Evolutionary conservation across 495 filamentous ascomycete genomes (phyloP).

Genomic region (Melanomma pulvis-pyrius): DNA sequence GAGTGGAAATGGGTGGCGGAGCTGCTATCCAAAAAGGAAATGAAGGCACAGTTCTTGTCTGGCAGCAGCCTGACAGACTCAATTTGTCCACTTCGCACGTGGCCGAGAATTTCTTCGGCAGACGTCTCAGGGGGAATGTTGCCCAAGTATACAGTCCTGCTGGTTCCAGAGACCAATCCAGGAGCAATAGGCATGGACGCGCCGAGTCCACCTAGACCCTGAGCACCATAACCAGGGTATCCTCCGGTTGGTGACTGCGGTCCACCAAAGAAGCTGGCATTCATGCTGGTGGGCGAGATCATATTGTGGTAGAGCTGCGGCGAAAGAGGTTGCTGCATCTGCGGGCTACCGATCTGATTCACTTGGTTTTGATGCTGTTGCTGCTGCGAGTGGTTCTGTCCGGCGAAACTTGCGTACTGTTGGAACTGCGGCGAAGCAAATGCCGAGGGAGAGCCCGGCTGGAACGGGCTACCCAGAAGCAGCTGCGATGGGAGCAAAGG

Average conservation of each 20-base stretch:
- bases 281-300: conserved; percentile 74
- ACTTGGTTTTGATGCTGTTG: conserved; percentile 58
- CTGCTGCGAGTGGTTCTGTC: conserved; percentile 63
- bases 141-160: conserved; percentile 93
- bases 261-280: conserved; percentile 68
- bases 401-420: conserved; percentile 75
- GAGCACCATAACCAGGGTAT: conserved; percentile 62
- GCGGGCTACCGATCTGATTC: conserved; percentile 60
- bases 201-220: conserved; percentile 61
- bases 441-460: conserved; percentile 86
- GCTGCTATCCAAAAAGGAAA: conserved; percentile 95
- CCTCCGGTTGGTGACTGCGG: conserved; percentile 85
- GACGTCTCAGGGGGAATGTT: conserved; percentile 98
- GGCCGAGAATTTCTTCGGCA: conserved; percentile 95
- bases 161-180: conserved; percentile 84
- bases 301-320: conserved; percentile 77
- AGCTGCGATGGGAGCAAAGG: conserved; percentile 92
- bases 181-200: conserved; percentile 74
- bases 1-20: conserved; percentile 99
- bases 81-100: conserved; percentile 96
- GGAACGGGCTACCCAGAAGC: conserved; percentile 93
- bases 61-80: conserved; percentile 94
- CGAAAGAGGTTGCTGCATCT: conserved; percentile 67
- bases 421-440: conserved; percentile 92
- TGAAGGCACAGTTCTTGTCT: conserved; percentile 99